Conservation (phyloP, 441 rosid genomes). For the Corymbia calophylla region DNA sequence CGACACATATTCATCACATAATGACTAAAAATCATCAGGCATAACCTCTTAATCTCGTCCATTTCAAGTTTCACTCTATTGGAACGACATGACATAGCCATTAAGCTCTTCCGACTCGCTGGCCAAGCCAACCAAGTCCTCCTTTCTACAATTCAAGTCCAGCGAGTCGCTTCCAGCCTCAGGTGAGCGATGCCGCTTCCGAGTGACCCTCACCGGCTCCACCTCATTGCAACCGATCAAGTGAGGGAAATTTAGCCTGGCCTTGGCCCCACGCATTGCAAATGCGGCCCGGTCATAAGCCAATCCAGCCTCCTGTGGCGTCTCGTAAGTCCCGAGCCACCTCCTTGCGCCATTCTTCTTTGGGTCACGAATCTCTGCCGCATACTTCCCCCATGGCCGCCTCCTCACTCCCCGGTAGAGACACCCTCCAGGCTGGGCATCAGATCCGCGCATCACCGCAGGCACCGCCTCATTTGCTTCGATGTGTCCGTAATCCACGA, state of each 20-base stretch:
- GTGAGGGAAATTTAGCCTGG: constrained; percentile 32
- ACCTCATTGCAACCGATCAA: constrained; percentile 21
- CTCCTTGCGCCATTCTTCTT: neutral
- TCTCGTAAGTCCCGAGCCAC: neutral
- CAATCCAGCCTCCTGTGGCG: neutral
- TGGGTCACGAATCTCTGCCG: neutral
- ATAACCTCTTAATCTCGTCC: neutral
- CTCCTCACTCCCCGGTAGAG: neutral
- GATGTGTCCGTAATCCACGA: neutral
- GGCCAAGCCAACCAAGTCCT: neutral
- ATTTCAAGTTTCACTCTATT: neutral
- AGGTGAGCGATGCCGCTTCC: constrained; percentile 6
- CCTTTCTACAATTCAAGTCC: neutral
- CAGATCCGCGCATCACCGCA: neutral
- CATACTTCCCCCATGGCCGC: neutral
- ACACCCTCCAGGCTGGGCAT: neutral
- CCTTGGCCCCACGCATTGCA: constrained; percentile 25
- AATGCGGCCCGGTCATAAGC: constrained; percentile 4
- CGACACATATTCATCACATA: neutral
- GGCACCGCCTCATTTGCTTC: neutral
- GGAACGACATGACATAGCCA: neutral
- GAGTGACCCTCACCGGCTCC: constrained; percentile 21
- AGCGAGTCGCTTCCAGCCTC: neutral
- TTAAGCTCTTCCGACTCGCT: neutral
- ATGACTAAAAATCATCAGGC: neutral